phyloP scores from a whole-genome alignment of 2,329 filamentous ascomycete genomes.

The Penicillium sp. region DNA sequence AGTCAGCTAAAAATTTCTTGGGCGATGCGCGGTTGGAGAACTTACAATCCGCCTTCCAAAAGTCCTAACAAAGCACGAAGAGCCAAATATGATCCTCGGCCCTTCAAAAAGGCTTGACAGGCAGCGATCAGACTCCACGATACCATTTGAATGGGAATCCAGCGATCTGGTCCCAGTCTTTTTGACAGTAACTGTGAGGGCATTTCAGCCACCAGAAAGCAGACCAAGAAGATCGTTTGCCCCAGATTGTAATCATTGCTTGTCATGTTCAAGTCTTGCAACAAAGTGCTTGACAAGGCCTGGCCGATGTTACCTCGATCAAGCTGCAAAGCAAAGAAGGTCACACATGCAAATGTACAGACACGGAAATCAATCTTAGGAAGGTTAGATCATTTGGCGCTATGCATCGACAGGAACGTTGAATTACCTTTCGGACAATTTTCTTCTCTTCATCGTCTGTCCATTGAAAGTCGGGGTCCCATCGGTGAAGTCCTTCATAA shows the following conservation, averaged over 20 bases:
- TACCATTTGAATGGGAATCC: constrained; percentile 57
- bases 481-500: constrained; percentile 49
- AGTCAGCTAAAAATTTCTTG: neutral
- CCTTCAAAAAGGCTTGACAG: constrained; percentile 1
- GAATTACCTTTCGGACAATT: constrained; percentile 28
- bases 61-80: neutral
- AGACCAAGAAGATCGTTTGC: constrained; percentile 26
- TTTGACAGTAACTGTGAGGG: constrained; percentile 60
- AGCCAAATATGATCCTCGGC: neutral
- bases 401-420: neutral
- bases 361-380: constrained; percentile 34
- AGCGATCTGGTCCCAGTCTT: constrained; percentile 42
- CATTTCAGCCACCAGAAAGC: constrained; percentile 49
- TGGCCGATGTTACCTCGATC: constrained; percentile 61
- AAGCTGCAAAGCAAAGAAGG: constrained; percentile 64
- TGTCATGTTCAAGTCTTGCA: constrained; percentile 48
- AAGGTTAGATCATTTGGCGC: neutral
- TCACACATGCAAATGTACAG: constrained; percentile 47
- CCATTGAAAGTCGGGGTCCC: constrained; percentile 44
- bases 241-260: constrained; percentile 40
- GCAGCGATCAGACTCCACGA: constrained; percentile 39
- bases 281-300: constrained; percentile 59
- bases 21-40: no score
- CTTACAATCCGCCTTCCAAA: constrained; percentile 3
- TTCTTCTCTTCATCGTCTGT: constrained; percentile 38